A percentile compares a stretch with the other conserved stretches of the same genome.
Evolutionary conservation across 192 early-diverging fungal species (phyloP).

Genomic region (Chytriomyces hyalinus): DNA sequence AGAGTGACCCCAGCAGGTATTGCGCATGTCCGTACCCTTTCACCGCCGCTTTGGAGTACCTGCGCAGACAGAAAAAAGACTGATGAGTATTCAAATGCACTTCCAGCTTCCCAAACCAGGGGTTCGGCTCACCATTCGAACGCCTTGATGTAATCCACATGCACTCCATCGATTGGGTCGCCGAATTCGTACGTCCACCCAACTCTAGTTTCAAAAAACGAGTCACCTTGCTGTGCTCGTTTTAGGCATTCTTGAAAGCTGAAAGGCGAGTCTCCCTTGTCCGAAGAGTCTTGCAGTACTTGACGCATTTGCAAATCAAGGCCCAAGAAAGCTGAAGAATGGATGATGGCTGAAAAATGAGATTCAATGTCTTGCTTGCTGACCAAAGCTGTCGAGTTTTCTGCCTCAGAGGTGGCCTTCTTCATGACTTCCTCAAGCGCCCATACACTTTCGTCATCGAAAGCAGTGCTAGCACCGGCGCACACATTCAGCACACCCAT

Average conservation of each 20-base stretch:
- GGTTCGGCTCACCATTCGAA: not conserved
- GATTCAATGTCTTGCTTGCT: too few relatives aligned
- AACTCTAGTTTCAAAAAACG: not conserved
- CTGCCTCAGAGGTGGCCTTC: too few relatives aligned
- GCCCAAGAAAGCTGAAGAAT: not conserved
- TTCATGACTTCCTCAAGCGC: not conserved
- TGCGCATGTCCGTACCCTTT: not conserved
- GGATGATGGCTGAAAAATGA: not conserved
- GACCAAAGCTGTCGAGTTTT: too few relatives aligned
- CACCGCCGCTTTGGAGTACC: conserved; percentile 1
- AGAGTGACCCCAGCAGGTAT: not conserved
- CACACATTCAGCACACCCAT: not conserved
- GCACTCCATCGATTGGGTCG: not conserved
- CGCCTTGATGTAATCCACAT: not conserved
- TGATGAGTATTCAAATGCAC: not conserved
- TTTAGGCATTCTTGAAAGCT: not conserved
- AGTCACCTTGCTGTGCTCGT: not conserved
- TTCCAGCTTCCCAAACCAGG: not conserved
- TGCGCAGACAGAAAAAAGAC: not conserved
- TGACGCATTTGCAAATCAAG: not conserved
- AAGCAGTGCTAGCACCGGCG: not conserved
- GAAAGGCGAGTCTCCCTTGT: not conserved
- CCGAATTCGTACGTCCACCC: not conserved
- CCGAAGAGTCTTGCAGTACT: not conserved
- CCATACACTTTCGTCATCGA: not conserved